A percentile compares a stretch with the other conserved stretches of the same genome.
Evolutionary conservation across 176 grass and related monocot genomes (phyloP).

Genomic region (Typha latifolia): DNA sequence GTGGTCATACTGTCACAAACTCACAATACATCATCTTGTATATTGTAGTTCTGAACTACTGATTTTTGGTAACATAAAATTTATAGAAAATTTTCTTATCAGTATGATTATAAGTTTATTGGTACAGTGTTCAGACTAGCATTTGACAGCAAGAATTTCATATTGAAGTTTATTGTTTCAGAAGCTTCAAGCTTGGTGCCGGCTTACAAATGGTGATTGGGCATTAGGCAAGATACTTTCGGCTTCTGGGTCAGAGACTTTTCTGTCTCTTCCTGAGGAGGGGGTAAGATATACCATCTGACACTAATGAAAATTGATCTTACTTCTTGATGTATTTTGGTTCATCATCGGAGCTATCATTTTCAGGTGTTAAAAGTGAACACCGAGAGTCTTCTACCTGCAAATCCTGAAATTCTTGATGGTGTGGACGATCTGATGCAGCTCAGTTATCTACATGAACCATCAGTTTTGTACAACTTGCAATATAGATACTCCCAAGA

Average conservation of each 20-base stretch:
- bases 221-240: constrained; percentile 70
- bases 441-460: constrained; percentile 94
- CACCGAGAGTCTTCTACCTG: constrained; percentile 68
- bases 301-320: constrained; percentile 10
- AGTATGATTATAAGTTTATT: background rate
- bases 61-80: background rate
- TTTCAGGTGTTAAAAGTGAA: constrained; percentile 70
- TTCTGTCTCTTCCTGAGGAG: constrained; percentile 58
- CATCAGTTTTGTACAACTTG: constrained; percentile 90
- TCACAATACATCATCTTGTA: background rate
- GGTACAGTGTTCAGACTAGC: background rate
- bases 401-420: constrained; percentile 98
- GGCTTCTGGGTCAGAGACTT: constrained; percentile 56
- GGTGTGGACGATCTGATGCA: constrained; percentile 98
- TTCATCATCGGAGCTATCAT: constrained; percentile 12
- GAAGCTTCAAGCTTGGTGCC: constrained; percentile 78
- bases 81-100: background rate
- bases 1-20: background rate
- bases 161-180: constrained; percentile 33
- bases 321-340: background rate
- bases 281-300: constrained; percentile 49
- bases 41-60: background rate
- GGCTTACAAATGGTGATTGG: constrained; percentile 73
- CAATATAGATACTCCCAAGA: constrained; percentile 85
- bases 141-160: constrained; percentile 7